Evolutionary conservation across 257 asterid species (phyloP).

Genomic region (Avicennia marina): DNA sequence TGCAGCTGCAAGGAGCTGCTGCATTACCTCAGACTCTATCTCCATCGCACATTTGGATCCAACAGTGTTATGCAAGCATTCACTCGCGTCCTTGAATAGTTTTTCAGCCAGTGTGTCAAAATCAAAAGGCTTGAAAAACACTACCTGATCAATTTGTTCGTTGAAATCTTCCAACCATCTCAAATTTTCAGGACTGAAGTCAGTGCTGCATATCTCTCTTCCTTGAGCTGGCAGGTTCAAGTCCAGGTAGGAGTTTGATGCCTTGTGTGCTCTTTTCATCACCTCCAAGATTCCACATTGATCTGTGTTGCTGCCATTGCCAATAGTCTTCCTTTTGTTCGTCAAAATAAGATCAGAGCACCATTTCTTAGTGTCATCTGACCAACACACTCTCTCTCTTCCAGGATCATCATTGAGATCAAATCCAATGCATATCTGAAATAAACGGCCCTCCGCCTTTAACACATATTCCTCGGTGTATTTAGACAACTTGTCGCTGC

Average conservation of each 20-base stretch:
- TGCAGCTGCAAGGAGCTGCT: slow-evolving; percentile 58
- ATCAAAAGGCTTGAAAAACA: slow-evolving; percentile 43
- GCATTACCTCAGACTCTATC: slow-evolving; percentile 52
- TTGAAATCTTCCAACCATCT: slow-evolving; percentile 62
- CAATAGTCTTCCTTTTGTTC: slow-evolving; percentile 57
- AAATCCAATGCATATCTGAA: slow-evolving; percentile 55
- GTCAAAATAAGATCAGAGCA: slow-evolving; percentile 16
- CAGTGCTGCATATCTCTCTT: slow-evolving; percentile 36
- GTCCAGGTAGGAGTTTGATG: slow-evolving; percentile 41
- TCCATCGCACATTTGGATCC: slow-evolving; percentile 57
- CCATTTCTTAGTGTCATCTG: slow-evolving; percentile 5
- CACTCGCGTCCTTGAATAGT: slow-evolving; percentile 29
- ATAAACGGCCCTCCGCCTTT: slow-evolving; percentile 29
- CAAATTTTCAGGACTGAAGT: slow-evolving; percentile 30
- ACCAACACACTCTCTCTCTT: background rate
- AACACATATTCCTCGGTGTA: slow-evolving; percentile 48
- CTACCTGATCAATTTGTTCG: slow-evolving; percentile 35
- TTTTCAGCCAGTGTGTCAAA: slow-evolving; percentile 37
- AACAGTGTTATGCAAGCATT: slow-evolving; percentile 30
- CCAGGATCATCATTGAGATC: slow-evolving; percentile 53
- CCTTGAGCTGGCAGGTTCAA: slow-evolving; percentile 66
- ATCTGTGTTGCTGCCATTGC: no score
- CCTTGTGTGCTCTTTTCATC: slow-evolving; percentile 44
- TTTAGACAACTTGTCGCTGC: slow-evolving; percentile 4
- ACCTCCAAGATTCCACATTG: slow-evolving; percentile 31